Percentiles rank a stretch among this genome's conserved stretches.
These are phyloP conservation scores for Astragalus glycyphyllos DNA, from an alignment of 306 rosid genomes.

Conservation along the genomic window DNA sequence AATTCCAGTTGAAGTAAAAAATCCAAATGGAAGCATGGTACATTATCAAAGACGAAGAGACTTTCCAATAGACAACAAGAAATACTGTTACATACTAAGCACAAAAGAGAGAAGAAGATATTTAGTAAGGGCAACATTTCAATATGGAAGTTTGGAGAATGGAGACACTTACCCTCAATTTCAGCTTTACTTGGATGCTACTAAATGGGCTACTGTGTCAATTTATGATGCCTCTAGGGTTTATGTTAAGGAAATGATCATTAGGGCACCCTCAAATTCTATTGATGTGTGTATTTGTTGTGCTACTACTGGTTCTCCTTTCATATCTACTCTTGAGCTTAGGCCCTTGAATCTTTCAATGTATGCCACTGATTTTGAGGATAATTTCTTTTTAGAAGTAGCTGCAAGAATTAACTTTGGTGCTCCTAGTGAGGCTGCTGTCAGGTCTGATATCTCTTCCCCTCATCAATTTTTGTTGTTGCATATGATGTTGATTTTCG, in stretches of 20 bases:
- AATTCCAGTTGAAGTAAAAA: slow-evolving; percentile 52
- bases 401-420: slow-evolving; percentile 89
- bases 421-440: slow-evolving; percentile 61
- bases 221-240: slow-evolving; percentile 70
- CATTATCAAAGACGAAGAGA: slow-evolving; percentile 69
- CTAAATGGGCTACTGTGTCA: slow-evolving; percentile 81
- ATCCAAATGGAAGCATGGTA: slow-evolving; percentile 52
- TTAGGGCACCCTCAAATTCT: slow-evolving; percentile 75
- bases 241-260: slow-evolving; percentile 75
- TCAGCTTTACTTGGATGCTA: slow-evolving; percentile 79
- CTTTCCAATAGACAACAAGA: slow-evolving; percentile 65
- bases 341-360: slow-evolving; percentile 84
- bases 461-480: neutral
- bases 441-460: slow-evolving; percentile 54
- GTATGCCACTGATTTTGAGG: slow-evolving; percentile 89
- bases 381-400: slow-evolving; percentile 70
- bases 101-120: slow-evolving; percentile 72
- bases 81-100: slow-evolving; percentile 67
- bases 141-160: slow-evolving; percentile 61
- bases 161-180: slow-evolving; percentile 90
- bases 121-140: slow-evolving; percentile 72
- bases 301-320: slow-evolving; percentile 85
- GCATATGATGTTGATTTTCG: no score
- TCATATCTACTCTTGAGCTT: slow-evolving; percentile 84
- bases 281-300: slow-evolving; percentile 81